phyloP scores from a whole-genome alignment of 2,329 filamentous ascomycete genomes.

The Aspergillus sp. region DNA sequence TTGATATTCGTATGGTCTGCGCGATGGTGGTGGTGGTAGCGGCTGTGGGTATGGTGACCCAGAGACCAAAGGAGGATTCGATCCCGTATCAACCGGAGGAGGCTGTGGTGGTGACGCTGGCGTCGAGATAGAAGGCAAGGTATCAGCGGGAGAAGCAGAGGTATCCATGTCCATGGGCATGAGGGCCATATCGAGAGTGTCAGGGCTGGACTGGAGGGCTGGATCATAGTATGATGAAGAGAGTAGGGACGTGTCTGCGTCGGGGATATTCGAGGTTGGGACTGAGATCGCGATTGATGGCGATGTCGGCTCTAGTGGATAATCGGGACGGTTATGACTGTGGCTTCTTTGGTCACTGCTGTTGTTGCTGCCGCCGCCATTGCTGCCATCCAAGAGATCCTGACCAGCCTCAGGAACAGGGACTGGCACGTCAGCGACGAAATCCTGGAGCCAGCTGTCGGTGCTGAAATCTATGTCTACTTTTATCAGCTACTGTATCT shows the following conservation, averaged over 20 bases:
- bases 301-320: neutral
- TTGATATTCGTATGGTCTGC: neutral
- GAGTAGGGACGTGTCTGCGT: too few relatives aligned
- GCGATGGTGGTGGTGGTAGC: neutral
- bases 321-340: too few relatives aligned
- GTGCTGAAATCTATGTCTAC: conserved; percentile 15
- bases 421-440: conserved; percentile 9
- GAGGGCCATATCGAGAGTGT: neutral
- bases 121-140: neutral
- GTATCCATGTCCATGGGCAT: neutral
- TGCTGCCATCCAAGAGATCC: conserved; percentile 4
- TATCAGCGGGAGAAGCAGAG: neutral
- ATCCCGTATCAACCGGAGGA: neutral
- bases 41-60: neutral
- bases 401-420: too few relatives aligned
- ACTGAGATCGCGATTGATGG: neutral
- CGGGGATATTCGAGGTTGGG: too few relatives aligned
- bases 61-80: neutral
- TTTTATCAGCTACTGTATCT: too few relatives aligned
- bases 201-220: neutral
- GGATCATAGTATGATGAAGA: neutral
- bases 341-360: neutral
- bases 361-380: neutral
- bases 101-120: neutral
- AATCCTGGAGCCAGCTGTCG: conserved; percentile 23